phyloP scores from a whole-genome alignment of 2,329 filamentous ascomycete species.

The Bisporella sp. region DNA sequence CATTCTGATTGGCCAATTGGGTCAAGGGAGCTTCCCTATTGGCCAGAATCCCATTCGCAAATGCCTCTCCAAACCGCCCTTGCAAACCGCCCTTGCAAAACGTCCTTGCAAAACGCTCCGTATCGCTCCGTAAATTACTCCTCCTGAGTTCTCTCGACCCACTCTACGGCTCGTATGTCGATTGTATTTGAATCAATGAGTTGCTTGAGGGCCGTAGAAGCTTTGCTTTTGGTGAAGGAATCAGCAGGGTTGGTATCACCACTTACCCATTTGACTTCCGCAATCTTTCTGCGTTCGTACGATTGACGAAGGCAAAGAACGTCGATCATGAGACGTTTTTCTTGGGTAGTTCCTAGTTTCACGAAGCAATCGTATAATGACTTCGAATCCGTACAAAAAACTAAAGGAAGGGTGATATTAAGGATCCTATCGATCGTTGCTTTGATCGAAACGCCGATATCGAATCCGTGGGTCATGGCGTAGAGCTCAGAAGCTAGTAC shows the following conservation, averaged over 20 bases:
- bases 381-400: neutral
- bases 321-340: constrained; percentile 16
- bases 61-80: too few relatives aligned
- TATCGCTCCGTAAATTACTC: too few relatives aligned
- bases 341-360: constrained; percentile 3
- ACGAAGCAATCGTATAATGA: neutral
- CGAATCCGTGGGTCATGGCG: too few relatives aligned
- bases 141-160: too few relatives aligned
- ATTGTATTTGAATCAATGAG: constrained; percentile 10
- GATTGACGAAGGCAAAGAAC: constrained; percentile 14
- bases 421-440: neutral
- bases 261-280: constrained; percentile 14
- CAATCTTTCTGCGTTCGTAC: constrained; percentile 11
- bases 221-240: constrained; percentile 7
- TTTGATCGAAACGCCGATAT: too few relatives aligned
- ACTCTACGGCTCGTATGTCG: too few relatives aligned
- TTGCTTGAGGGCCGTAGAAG: constrained; percentile 4
- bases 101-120: too few relatives aligned
- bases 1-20: too few relatives aligned
- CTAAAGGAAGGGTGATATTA: neutral
- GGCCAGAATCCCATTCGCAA: too few relatives aligned
- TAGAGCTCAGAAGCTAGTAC: too few relatives aligned
- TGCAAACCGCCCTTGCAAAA: too few relatives aligned
- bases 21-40: too few relatives aligned
- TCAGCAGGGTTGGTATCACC: constrained; percentile 8